phyloP scores from a whole-genome alignment of 495 filamentous ascomycete species.

The Trichoderma parareesei region DNA sequence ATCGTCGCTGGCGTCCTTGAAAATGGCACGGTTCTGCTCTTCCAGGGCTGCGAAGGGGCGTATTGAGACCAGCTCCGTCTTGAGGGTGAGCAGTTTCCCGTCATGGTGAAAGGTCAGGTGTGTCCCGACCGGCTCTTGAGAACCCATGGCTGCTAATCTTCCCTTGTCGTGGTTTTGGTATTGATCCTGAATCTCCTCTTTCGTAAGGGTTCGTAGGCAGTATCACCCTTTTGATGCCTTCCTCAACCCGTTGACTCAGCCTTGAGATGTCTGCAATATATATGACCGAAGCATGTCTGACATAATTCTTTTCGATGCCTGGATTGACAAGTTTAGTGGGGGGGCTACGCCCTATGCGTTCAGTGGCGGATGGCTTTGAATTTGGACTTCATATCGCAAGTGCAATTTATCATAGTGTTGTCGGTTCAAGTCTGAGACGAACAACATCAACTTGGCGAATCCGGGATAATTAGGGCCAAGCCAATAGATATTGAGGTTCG shows the following conservation, averaged over 20 bases:
- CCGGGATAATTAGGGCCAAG: too few relatives aligned
- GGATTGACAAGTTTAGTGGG: not conserved
- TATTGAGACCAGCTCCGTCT: conserved; percentile 37
- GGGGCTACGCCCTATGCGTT: not conserved
- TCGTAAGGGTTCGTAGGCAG: not conserved
- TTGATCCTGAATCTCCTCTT: not conserved
- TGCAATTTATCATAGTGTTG: too few relatives aligned
- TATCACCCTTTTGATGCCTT: not conserved
- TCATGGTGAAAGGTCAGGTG: conserved; percentile 48
- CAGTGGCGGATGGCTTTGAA: not conserved
- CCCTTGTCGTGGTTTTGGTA: not conserved
- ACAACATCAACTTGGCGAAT: too few relatives aligned
- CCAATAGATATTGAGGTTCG: too few relatives aligned
- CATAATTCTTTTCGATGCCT: not conserved
- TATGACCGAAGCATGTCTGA: not conserved
- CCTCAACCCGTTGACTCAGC: not conserved
- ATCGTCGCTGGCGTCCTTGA: conserved; percentile 38
- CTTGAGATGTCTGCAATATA: not conserved
- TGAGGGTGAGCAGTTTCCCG: conserved; percentile 36
- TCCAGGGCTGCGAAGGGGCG: conserved; percentile 37
- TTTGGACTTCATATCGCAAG: too few relatives aligned
- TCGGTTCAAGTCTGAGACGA: too few relatives aligned
- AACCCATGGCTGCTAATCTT: not conserved
- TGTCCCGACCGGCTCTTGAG: conserved; percentile 26
- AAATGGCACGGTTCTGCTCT: conserved; percentile 38